A percentile compares a stretch with the other conserved stretches of the same genome.
Conservation (phyloP, 768 basidiomycete species). For the Mycena rosella region DNA sequence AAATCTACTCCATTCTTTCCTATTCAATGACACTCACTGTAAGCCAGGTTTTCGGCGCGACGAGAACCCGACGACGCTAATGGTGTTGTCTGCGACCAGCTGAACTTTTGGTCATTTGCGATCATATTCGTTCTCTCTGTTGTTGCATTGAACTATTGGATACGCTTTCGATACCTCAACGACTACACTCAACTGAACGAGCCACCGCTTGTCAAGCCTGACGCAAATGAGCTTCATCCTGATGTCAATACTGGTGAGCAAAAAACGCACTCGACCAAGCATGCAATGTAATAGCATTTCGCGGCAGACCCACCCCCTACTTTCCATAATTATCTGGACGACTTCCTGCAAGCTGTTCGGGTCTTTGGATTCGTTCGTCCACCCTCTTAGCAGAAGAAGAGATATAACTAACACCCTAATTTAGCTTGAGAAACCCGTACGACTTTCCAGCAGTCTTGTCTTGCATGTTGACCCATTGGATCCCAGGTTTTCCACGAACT, state of each 20-base stretch:
- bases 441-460: constrained; percentile 37
- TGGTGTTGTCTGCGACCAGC: constrained; percentile 54
- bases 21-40: constrained; percentile 94
- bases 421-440: constrained; percentile 90
- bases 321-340: constrained; percentile 97
- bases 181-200: constrained; percentile 83
- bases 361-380: constrained; percentile 94
- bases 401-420: constrained; percentile 14
- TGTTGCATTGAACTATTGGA: constrained; percentile 83
- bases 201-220: constrained; percentile 84
- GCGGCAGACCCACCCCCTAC: constrained; percentile 77
- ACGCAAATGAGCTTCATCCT: constrained; percentile 90
- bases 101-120: constrained; percentile 93
- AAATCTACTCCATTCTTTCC: constrained; percentile 82
- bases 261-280: background rate
- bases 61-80: background rate
- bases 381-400: background rate
- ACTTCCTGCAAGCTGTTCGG: constrained; percentile 95
- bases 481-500: constrained; percentile 95
- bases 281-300: constrained; percentile 26
- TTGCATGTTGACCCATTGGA: background rate
- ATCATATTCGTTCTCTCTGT: constrained; percentile 77
- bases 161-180: constrained; percentile 85
- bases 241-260: constrained; percentile 80
- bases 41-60: constrained; percentile 39